Base-by-base conservation (phyloP, 2,329 filamentous ascomycete genomes). In the Fusarium ramigenum region DNA sequence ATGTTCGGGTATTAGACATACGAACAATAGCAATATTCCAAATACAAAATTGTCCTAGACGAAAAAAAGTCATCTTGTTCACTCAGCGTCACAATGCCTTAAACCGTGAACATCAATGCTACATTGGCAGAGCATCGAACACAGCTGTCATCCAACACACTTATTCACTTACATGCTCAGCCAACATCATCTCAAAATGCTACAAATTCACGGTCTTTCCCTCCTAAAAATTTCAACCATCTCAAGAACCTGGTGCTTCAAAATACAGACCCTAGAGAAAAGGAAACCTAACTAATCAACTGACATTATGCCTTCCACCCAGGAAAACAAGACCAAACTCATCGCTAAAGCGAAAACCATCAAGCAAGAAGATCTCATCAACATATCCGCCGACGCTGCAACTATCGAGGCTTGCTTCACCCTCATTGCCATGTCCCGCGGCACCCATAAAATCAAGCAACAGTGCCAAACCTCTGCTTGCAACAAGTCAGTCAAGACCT, bases 371-470 rank as follows among this genome's bases (percentile, higher is more conserved):
- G 43, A 49, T 28, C 63, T 68, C 23, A 19, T 23, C 25, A n/a
- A 40, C 21, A 15, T 32, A 7, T 28, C 36, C 21, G 21, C 25
- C 36, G 28, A n/a, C 21, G 25, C 36, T 6, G 25, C 19, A 19
- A 43, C 16, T 2, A 56, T 42, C 37, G 19, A 30, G 37, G 37
- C 52, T 10, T 30, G 37, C 25, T 30, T 32, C 15, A 32, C 21
- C 19, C 52, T 56, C 36, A 23, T 65, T n/a, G 54, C 61, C 47
- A 50, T 65, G 61, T 42, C 61, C 18, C 46, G 34, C 11, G 47
- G 36, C 9, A 49, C 40, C 3, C 21, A 49, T 28, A 9, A 39
- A 14, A 50, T 30, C 42, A 52, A 46, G 16, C 19, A 25, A 9
- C 15, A 4, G 2, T 65, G 54, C 28, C 47, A 49, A 21, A 32